Percentiles rank a stretch among this genome's conserved stretches.
Conservation (phyloP, 179 eudicot species). For the Patellifolia procumbens region DNA sequence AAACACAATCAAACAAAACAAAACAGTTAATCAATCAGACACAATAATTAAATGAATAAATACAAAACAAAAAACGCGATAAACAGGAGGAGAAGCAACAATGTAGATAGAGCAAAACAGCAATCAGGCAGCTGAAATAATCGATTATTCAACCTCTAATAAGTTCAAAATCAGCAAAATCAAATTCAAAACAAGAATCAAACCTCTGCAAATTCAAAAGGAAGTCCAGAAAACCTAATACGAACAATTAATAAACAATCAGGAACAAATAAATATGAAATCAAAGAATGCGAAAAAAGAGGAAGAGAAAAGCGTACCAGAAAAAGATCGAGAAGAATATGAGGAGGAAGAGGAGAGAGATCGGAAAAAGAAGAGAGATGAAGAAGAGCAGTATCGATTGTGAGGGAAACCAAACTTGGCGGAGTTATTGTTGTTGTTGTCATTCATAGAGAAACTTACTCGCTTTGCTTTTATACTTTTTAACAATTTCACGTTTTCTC, state of each 20-base stretch:
- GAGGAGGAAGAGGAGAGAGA: slow-evolving; percentile 70
- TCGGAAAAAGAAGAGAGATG: slow-evolving; percentile 61
- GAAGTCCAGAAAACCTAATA: neutral
- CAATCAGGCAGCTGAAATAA: too few relatives aligned
- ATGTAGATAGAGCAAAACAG: too few relatives aligned
- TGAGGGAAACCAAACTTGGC: slow-evolving; percentile 65
- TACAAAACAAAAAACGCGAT: too few relatives aligned
- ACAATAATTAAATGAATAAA: too few relatives aligned
- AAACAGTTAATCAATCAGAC: too few relatives aligned
- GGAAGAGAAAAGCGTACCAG: slow-evolving; percentile 34
- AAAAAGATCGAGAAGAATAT: slow-evolving; percentile 71
- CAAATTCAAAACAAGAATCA: neutral
- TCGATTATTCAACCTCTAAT: too few relatives aligned
- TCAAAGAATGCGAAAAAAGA: neutral
- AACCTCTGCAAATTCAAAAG: neutral
- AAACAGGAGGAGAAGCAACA: too few relatives aligned
- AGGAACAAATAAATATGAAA: neutral
- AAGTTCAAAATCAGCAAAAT: neutral
- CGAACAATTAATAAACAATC: neutral
- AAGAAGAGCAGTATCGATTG: slow-evolving; percentile 61
- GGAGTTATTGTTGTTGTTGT: slow-evolving; percentile 40
- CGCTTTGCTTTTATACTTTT: neutral
- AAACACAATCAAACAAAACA: too few relatives aligned
- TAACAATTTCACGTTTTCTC: neutral
- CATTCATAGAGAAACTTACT: slow-evolving; percentile 38